Conservation (phyloP, 257 asterid species). For the Henckelia pumila region DNA sequence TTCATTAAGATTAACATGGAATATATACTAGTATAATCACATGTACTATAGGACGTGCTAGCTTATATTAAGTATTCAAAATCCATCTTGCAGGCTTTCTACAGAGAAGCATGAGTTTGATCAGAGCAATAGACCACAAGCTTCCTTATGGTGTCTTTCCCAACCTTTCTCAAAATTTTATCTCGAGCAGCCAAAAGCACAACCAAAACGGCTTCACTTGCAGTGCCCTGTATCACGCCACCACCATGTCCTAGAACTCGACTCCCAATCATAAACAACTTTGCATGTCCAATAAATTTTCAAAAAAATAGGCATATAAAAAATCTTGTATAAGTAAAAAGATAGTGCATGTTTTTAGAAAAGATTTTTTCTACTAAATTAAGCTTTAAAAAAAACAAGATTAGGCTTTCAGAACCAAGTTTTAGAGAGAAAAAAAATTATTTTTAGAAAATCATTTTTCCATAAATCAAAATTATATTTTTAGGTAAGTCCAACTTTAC, state of each 20-base stretch:
- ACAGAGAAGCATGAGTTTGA: conserved; percentile 79
- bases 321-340: neutral
- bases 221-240: conserved; percentile 92
- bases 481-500: too few relatives aligned
- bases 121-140: conserved; percentile 80
- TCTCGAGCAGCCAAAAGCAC: conserved; percentile 95
- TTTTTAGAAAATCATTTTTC: too few relatives aligned
- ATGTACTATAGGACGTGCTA: conserved; percentile 5
- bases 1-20: neutral
- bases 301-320: neutral
- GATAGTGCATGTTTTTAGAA: neutral
- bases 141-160: conserved; percentile 65
- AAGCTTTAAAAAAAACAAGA: neutral
- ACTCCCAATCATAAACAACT: conserved; percentile 26
- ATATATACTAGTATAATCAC: neutral
- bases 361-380: neutral
- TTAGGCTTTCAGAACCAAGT: too few relatives aligned
- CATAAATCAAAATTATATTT: too few relatives aligned
- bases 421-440: too few relatives aligned
- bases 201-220: conserved; percentile 90
- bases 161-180: conserved; percentile 56
- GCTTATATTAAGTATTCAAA: conserved; percentile 7
- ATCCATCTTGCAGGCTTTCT: conserved; percentile 85
- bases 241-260: conserved; percentile 71
- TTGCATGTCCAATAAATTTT: conserved; percentile 12